Conservation (phyloP, 2,329 filamentous ascomycete genomes). For the Thielaviopsis ethacetica region DNA sequence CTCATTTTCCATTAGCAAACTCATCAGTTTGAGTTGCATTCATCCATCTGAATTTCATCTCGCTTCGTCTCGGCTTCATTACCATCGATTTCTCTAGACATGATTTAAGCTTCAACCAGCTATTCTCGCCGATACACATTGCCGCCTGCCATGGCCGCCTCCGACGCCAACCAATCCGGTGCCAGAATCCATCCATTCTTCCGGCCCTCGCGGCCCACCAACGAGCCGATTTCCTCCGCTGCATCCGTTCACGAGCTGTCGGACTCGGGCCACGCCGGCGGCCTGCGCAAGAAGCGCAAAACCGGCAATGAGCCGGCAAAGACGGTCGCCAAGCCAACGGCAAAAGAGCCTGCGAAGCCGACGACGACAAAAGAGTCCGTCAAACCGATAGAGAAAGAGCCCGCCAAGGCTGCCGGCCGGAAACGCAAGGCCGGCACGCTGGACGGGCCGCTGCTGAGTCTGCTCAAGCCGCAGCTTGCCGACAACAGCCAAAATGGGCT, state of each 20-base stretch:
- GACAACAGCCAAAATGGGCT: not conserved
- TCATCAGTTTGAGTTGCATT: no score
- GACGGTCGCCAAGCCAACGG: not conserved
- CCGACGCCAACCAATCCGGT: not conserved
- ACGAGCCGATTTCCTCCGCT: not conserved
- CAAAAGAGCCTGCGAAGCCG: no score
- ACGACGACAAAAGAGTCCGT: not conserved
- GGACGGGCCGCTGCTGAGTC: slow-evolving; percentile 5
- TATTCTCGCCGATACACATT: not conserved
- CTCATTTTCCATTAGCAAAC: no score
- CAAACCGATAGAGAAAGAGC: not conserved
- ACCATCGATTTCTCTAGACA: not conserved
- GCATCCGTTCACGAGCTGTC: slow-evolving; percentile 2
- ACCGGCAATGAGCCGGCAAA: not conserved
- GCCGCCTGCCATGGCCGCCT: not conserved
- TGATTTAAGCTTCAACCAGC: not conserved
- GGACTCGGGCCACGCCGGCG: slow-evolving; percentile 1
- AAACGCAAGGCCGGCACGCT: not conserved
- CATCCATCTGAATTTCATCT: no score
- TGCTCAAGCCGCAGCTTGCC: slow-evolving; percentile 3
- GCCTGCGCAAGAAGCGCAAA: slow-evolving; percentile 9
- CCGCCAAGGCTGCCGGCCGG: not conserved
- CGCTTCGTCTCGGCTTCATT: no score
- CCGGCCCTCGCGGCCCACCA: slow-evolving; percentile 4
- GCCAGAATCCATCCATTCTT: slow-evolving; percentile 11